These are phyloP conservation scores for Dalbergia cultrata DNA, from an alignment of 306 rosid species.

Conservation along the genomic window DNA sequence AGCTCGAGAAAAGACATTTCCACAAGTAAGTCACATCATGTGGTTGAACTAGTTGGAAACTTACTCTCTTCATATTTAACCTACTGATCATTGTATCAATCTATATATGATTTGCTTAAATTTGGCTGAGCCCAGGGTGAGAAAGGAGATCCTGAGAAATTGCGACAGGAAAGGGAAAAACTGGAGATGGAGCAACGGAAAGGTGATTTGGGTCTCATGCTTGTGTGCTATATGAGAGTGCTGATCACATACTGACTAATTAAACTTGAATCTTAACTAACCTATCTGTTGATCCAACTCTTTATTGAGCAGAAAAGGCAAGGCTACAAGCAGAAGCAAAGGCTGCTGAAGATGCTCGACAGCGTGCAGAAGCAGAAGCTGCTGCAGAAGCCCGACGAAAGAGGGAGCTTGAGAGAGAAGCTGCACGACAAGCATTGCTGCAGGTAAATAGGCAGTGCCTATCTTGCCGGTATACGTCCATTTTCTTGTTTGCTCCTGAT, in stretches of 20 bases:
- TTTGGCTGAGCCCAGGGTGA: slow-evolving; percentile 67
- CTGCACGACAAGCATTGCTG: slow-evolving; percentile 83
- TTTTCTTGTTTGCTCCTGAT: slow-evolving; percentile 27
- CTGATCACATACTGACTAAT: slow-evolving; percentile 18
- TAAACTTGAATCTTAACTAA: slow-evolving; percentile 12
- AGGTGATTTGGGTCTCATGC: slow-evolving; percentile 51
- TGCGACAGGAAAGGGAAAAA: slow-evolving; percentile 76
- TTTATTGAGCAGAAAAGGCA: slow-evolving; percentile 70
- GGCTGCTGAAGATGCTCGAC: slow-evolving; percentile 88
- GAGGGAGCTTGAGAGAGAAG: slow-evolving; percentile 91
- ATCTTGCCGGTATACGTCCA: slow-evolving; percentile 20
- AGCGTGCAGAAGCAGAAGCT: slow-evolving; percentile 75
- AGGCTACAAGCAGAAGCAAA: slow-evolving; percentile 87
- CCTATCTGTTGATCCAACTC: slow-evolving; percentile 30
- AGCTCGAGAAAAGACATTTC: slow-evolving; percentile 82
- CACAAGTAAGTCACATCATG: slow-evolving; percentile 61
- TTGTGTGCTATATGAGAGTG: slow-evolving; percentile 26
- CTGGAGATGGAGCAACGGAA: slow-evolving; percentile 73
- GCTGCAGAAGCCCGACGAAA: slow-evolving; percentile 81
- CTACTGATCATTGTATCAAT: slow-evolving; percentile 23
- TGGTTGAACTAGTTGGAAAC: slow-evolving; percentile 36
- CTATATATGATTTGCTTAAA: slow-evolving; percentile 39
- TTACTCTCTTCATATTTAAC: slow-evolving; percentile 21
- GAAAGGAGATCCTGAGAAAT: slow-evolving; percentile 84
- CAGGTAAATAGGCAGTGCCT: slow-evolving; percentile 60